These are phyloP conservation scores for Candida glaebosa DNA, from an alignment of 805 yeast species.

Conservation along the genomic window DNA sequence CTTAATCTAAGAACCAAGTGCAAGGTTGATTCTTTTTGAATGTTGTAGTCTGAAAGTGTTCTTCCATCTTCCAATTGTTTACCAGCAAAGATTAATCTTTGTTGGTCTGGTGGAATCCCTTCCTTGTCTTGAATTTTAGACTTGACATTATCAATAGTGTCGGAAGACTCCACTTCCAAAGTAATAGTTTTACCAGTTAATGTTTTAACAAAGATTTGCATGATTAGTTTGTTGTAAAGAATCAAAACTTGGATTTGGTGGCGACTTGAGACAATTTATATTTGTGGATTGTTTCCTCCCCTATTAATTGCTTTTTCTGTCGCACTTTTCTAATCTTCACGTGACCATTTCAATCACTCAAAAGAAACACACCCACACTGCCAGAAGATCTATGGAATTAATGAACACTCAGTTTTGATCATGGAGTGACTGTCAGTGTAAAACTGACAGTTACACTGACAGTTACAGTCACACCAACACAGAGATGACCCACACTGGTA, in stretches of 20 bases:
- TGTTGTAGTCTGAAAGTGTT: constrained; percentile 95
- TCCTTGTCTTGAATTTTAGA: constrained; percentile 96
- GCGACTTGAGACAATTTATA: constrained; percentile 8
- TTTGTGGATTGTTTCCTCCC: constrained; percentile 1
- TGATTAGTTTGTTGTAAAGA: constrained; percentile 95
- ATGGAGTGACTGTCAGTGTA: too few relatives aligned
- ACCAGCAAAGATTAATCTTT: constrained; percentile 96
- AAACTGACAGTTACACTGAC: too few relatives aligned
- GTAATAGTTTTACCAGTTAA: constrained; percentile 68
- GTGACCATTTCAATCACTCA: background rate
- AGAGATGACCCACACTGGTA: too few relatives aligned
- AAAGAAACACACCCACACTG: too few relatives aligned
- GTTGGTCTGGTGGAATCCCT: constrained; percentile 98
- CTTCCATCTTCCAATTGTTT: constrained; percentile 96
- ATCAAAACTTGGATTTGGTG: constrained; percentile 52
- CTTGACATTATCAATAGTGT: constrained; percentile 96
- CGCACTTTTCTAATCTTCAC: constrained; percentile 1
- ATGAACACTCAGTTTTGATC: too few relatives aligned
- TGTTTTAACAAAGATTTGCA: constrained; percentile 58
- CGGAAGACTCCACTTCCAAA: constrained; percentile 96
- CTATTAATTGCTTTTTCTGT: constrained; percentile 3
- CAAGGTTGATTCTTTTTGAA: constrained; percentile 93
- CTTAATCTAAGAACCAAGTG: constrained; percentile 96
- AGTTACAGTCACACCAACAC: too few relatives aligned
- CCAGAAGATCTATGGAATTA: too few relatives aligned